Base-by-base conservation (phyloP, 257 asterid species). In the Gentiana straminea region DNA sequence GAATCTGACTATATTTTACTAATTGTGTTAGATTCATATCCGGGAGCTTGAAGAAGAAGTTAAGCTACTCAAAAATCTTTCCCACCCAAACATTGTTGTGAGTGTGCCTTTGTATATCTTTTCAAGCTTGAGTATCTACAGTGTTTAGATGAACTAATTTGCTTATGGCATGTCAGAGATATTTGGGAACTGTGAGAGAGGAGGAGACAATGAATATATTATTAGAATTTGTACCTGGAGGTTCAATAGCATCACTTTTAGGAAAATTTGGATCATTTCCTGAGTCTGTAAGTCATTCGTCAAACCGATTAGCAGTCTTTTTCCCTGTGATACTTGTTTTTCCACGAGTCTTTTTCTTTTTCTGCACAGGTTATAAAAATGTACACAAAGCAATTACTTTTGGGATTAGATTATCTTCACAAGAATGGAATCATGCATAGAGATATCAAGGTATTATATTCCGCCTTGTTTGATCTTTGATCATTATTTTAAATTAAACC, bases 201-300 rank as follows among this genome's bases (percentile, higher is more conserved):
- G 69, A 49, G 62, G 76, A 62, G 35, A 61, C 72, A 10, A 13
- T 71, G 13, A 71, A 66, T 53, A 71, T 71, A 36, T 54, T 71
- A 10, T 51, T 71, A 62, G 76, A 71, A 55, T 71, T 71, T 49
- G 76, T 71, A 6, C 72, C 76, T 46, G 76, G 76, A 37, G 76
- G 76, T 4, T 71, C 76, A 53, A 71, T 71, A 33, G 62, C 72
- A 34, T 66, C 76, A 37, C 76, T 71, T 8, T 43, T 71, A 2
- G 72, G 76, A 49, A 71, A 71, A 58, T 71, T 71, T 57, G 72
- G 76, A 58, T 71, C 76, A 41, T 71, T 71, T 55, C 76, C 76
- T 5, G 76, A 71, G 34, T 13, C 72, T 45, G 76, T 71, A 52
- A 62, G 59, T 66, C 35, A 47, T 52, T 35, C 46, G 2, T 7